These are phyloP conservation scores for Arachnopeziza araneosa DNA, from an alignment of 2,329 filamentous ascomycete species.

Conservation along the genomic window DNA sequence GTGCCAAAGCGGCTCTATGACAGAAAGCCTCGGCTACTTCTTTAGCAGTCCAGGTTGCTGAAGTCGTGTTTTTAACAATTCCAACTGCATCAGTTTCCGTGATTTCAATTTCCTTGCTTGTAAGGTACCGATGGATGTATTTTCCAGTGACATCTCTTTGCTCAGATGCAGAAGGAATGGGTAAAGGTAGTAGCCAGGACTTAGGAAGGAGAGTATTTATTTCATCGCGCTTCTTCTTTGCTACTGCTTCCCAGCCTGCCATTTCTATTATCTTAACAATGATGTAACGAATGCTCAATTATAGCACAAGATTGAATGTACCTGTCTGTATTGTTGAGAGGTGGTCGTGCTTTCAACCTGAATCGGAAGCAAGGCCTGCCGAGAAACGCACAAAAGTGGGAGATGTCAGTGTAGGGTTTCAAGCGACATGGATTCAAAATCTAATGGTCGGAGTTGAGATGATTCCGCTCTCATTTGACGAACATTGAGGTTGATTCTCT, in stretches of 20 bases:
- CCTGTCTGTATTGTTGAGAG: not conserved
- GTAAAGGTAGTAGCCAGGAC: slow-evolving; percentile 47
- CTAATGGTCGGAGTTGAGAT: not conserved
- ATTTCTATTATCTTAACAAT: slow-evolving; percentile 2
- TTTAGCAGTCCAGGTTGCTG: slow-evolving; percentile 50
- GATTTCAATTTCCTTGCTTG: slow-evolving; percentile 49
- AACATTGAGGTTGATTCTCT: slow-evolving; percentile 88
- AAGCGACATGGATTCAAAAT: not conserved
- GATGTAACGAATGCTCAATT: not conserved
- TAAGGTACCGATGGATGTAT: slow-evolving; percentile 52
- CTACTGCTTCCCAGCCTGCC: slow-evolving; percentile 43
- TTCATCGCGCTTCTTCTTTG: slow-evolving; percentile 47
- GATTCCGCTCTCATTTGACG: slow-evolving; percentile 65
- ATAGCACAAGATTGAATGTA: not conserved
- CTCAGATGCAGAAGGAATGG: slow-evolving; percentile 43
- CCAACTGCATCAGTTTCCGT: slow-evolving; percentile 54
- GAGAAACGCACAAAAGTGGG: not conserved
- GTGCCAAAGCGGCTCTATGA: slow-evolving; percentile 47
- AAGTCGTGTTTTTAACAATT: slow-evolving; percentile 48
- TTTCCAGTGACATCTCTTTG: slow-evolving; percentile 50
- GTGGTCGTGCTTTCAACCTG: not conserved
- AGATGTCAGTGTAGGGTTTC: not conserved
- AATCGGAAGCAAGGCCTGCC: no score
- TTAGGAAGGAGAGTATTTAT: slow-evolving; percentile 43
- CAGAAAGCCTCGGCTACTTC: slow-evolving; percentile 49